Base-by-base conservation (phyloP, 768 basidiomycete genomes). In the Pleurotus citrinopileatus region DNA sequence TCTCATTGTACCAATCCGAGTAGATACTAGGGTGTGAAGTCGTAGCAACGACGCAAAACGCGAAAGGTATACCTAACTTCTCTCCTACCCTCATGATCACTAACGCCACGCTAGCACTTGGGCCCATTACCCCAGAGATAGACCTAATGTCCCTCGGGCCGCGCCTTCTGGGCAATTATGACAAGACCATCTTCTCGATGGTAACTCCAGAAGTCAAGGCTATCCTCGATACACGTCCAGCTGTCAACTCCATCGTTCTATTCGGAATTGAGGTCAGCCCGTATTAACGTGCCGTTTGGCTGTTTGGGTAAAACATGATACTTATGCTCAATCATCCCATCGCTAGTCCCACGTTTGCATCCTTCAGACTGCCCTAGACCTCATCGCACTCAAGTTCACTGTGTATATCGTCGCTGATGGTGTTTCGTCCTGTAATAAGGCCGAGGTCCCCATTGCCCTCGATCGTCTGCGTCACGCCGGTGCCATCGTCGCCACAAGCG, bases 161-260 rank as follows among this genome's bases (percentile, higher is more conserved):
- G 3, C 72, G 89, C 23, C 75, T 81, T 55, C 67, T 86, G 28
- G 86, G 78, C 36, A 81, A 83, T 8, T 75, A 83, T 62, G 81
- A 86, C 60, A 97, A 97, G 67, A 83, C 84, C 0, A 78, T 81
- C 50, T 97, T 98, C 73, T 90, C 89, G 1, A 96, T 97, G 94
- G 61, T 86, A 52, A 86, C 83, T 0, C 79, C 86, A 4, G 82
- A 90, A 28, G 79, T 95, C 4, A 67, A 74, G 50, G 56, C 68
- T 2, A 57, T 84, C 6, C 72, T 96, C 50, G 63, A 66, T 19
- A 60, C 74, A 4, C 76, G 73, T 22, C 76, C 78, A 3, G 60
- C 70, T 12, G 64, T 87, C 54, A 75, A 76, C 36, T 82, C 81
- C 5, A 72, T 94, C 42, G 81, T 96, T 5, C 65, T 98, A 4